Evolutionary conservation across 78 protist genomes (phyloP).

Genomic region (Diacronema lutheri): DNA sequence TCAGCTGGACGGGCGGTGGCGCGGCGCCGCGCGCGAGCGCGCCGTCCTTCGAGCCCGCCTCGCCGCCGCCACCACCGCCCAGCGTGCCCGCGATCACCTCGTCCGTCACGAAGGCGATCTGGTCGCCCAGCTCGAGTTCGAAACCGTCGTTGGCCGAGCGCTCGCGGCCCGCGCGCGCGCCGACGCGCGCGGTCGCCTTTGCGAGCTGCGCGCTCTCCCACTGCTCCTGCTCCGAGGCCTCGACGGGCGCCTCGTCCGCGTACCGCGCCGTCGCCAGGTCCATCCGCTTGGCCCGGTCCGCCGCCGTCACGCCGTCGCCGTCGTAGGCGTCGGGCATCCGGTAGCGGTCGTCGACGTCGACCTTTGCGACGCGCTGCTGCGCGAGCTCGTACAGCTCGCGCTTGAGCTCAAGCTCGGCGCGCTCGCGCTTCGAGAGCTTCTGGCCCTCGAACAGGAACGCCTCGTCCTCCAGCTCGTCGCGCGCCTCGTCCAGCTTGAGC

Average conservation of each 20-base stretch:
- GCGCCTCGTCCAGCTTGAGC: conserved; percentile 15
- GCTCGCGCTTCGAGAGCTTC: conserved; percentile 65
- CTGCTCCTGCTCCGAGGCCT: conserved; percentile 62
- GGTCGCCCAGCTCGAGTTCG: conserved; percentile 67
- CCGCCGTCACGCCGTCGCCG: neutral
- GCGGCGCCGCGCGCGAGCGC: neutral
- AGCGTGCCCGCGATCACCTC: conserved; percentile 37
- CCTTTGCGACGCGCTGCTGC: conserved; percentile 15
- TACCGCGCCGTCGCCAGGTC: conserved; percentile 37
- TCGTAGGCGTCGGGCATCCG: conserved; percentile 49
- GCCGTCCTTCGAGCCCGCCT: neutral
- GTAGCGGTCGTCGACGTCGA: conserved; percentile 21
- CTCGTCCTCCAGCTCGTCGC: conserved; percentile 29
- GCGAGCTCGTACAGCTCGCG: conserved; percentile 64
- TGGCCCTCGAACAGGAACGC: conserved; percentile 58
- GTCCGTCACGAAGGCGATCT: conserved; percentile 67
- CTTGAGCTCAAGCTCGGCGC: conserved; percentile 48
- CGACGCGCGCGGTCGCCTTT: conserved; percentile 29
- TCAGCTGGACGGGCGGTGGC: too few species aligned
- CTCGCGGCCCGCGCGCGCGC: conserved; percentile 2
- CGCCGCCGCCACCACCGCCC: neutral
- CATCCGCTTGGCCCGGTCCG: neutral
- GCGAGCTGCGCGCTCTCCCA: conserved; percentile 31
- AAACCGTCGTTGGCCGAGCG: neutral
- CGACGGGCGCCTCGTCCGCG: conserved; percentile 28